A percentile compares a stretch with the other conserved stretches of the same genome.
Evolutionary conservation across 1,284 basidiomycete genomes (phyloP).

Genomic region (Sporisorium sorghi): DNA sequence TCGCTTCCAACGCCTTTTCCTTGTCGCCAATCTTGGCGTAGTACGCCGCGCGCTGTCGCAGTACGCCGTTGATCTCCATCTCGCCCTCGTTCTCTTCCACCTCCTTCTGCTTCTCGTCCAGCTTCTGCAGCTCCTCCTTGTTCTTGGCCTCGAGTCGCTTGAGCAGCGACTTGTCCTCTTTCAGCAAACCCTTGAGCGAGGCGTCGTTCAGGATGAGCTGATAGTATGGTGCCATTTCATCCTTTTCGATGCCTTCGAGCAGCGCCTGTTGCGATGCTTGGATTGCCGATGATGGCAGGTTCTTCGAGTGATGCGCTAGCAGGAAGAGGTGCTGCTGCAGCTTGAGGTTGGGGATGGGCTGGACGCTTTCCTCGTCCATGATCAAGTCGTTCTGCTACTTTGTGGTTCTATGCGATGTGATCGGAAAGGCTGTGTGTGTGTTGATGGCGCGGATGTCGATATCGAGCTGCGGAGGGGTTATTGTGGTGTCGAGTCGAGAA

Average conservation of each 20-base stretch:
- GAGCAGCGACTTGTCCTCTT: slow-evolving; percentile 75
- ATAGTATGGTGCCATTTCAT: slow-evolving; percentile 72
- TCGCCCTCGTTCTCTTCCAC: slow-evolving; percentile 93
- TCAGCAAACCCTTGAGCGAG: slow-evolving; percentile 65
- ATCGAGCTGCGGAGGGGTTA: slow-evolving; percentile 7
- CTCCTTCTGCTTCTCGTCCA: slow-evolving; percentile 84
- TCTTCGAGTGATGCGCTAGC: slow-evolving; percentile 53
- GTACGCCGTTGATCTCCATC: slow-evolving; percentile 87
- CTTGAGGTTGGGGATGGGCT: slow-evolving; percentile 65
- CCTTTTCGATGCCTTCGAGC: slow-evolving; percentile 82
- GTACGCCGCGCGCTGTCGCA: slow-evolving; percentile 87
- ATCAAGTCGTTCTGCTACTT: slow-evolving; percentile 1
- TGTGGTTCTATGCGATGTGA: too few species aligned
- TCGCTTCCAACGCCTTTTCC: slow-evolving; percentile 76
- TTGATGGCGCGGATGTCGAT: background rate
- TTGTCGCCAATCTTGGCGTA: slow-evolving; percentile 91
- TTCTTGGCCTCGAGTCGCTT: slow-evolving; percentile 81
- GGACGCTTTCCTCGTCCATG: slow-evolving; percentile 65
- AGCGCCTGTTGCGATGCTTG: slow-evolving; percentile 77
- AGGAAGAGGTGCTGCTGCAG: slow-evolving; percentile 67
- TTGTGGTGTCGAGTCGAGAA: background rate
- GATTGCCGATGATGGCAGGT: slow-evolving; percentile 17
- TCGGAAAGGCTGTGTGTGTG: background rate
- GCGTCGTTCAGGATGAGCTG: slow-evolving; percentile 59
- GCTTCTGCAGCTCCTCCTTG: slow-evolving; percentile 78